A percentile compares a stretch with the other conserved stretches of the same genome.
These are phyloP conservation scores for Ceriops tagal DNA, from an alignment of 345 rosid species.

Conservation along the genomic window DNA sequence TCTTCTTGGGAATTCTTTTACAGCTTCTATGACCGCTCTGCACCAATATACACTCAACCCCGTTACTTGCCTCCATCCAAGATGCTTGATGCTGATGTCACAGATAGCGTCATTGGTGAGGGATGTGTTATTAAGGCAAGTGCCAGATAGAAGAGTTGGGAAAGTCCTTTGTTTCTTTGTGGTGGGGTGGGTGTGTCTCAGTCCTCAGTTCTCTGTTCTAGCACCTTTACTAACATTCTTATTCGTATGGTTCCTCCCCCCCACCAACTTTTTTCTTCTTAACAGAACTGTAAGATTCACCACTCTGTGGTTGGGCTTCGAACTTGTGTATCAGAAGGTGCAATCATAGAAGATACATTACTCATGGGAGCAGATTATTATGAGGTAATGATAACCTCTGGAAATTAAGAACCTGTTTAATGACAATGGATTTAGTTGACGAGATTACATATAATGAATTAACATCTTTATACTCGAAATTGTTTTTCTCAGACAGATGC, in stretches of 20 bases:
- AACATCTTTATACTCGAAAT: neutral
- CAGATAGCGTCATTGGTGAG: conserved; percentile 95
- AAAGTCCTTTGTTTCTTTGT: neutral
- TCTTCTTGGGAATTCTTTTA: conserved; percentile 12
- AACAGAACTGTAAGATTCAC: conserved; percentile 87
- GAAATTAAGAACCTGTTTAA: neutral
- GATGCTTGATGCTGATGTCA: conserved; percentile 98
- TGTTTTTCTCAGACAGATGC: conserved; percentile 63
- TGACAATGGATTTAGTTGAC: neutral
- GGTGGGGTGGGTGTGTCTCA: too few species aligned
- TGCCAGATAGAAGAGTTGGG: neutral
- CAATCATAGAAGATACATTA: conserved; percentile 82
- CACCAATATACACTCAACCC: conserved; percentile 97
- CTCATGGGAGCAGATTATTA: conserved; percentile 98
- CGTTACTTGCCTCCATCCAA: conserved; percentile 93
- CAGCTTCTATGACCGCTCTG: conserved; percentile 94
- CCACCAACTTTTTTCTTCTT: neutral
- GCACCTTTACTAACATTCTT: neutral
- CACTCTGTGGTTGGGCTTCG: conserved; percentile 95
- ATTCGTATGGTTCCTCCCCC: neutral
- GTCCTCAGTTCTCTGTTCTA: neutral
- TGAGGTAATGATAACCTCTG: conserved; percentile 43
- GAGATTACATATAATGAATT: neutral
- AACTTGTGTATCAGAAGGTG: conserved; percentile 94
- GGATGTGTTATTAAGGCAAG: conserved; percentile 92